Percentiles rank a stretch among this genome's conserved stretches.
These are phyloP conservation scores for Fusarium hainanense DNA, from an alignment of 2,329 filamentous ascomycete genomes.

Conservation along the genomic window DNA sequence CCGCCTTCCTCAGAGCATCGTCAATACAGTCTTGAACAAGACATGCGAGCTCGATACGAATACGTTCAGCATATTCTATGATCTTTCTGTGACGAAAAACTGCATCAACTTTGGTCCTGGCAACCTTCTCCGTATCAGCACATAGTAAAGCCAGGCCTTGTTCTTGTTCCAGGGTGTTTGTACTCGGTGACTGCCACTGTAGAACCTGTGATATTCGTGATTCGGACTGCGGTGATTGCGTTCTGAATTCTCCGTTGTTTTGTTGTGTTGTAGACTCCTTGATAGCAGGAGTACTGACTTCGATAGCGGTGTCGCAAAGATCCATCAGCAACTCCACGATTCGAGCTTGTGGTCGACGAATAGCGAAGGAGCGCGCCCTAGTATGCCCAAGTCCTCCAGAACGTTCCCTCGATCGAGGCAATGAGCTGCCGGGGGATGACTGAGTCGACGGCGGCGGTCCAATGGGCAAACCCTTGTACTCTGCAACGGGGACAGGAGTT, in stretches of 20 bases:
- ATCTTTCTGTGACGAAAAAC: slow-evolving; percentile 92
- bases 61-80: slow-evolving; percentile 94
- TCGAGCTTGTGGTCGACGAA: slow-evolving; percentile 87
- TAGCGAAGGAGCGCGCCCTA: slow-evolving; percentile 87
- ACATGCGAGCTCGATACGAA: slow-evolving; percentile 91
- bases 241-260: slow-evolving; percentile 80
- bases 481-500: slow-evolving; percentile 67
- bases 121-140: slow-evolving; percentile 85
- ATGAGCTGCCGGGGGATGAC: slow-evolving; percentile 77
- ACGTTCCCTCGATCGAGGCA: slow-evolving; percentile 77
- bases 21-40: slow-evolving; percentile 96
- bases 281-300: slow-evolving; percentile 93
- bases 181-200: slow-evolving; percentile 96
- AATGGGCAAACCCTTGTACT: slow-evolving; percentile 90
- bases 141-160: slow-evolving; percentile 89
- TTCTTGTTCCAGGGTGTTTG: slow-evolving; percentile 91
- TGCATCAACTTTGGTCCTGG: slow-evolving; percentile 90
- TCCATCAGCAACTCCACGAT: slow-evolving; percentile 96
- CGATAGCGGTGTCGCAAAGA: slow-evolving; percentile 93
- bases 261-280: slow-evolving; percentile 79
- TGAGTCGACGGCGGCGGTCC: slow-evolving; percentile 78
- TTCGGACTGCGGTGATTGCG: slow-evolving; percentile 95
- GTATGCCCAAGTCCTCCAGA: slow-evolving; percentile 83
- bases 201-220: slow-evolving; percentile 92
- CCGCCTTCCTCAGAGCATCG: slow-evolving; percentile 89